These are phyloP conservation scores for Leptodermis oblonga DNA, from an alignment of 257 asterid genomes.

Conservation along the genomic window DNA sequence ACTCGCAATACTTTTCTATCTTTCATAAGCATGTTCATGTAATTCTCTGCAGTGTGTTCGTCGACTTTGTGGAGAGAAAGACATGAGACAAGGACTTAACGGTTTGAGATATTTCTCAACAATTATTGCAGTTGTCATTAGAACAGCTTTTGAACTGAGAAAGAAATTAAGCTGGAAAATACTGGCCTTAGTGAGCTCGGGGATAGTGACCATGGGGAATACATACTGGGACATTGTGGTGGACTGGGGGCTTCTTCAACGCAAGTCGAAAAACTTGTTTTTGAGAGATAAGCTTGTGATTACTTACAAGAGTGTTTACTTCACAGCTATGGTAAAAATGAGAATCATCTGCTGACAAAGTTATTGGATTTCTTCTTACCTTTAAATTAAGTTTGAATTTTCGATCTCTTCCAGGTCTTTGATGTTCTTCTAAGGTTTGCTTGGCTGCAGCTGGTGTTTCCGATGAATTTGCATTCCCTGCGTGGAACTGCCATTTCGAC, in stretches of 20 bases:
- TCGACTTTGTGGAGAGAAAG: conserved; percentile 67
- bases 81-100: conserved; percentile 46
- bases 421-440: conserved; percentile 73
- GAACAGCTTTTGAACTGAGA: conserved; percentile 63
- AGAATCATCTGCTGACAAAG: background rate
- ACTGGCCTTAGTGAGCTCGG: conserved; percentile 59
- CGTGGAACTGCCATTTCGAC: conserved; percentile 47
- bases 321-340: conserved; percentile 56
- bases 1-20: background rate
- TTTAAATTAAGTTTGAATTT: conserved; percentile 3
- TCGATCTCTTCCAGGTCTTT: conserved; percentile 53
- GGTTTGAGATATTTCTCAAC: conserved; percentile 72
- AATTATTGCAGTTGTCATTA: conserved; percentile 60
- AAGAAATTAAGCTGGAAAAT: conserved; percentile 50
- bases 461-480: conserved; percentile 49
- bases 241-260: conserved; percentile 80
- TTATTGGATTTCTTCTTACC: background rate
- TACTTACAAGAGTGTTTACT: conserved; percentile 51
- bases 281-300: conserved; percentile 62
- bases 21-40: conserved; percentile 3
- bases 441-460: conserved; percentile 68
- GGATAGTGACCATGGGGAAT: conserved; percentile 45
- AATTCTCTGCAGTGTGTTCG: conserved; percentile 60
- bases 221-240: conserved; percentile 83
- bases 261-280: conserved; percentile 54